Evolutionary conservation across 768 basidiomycete genomes (phyloP).

Genomic region (Lentinula aciculospora): DNA sequence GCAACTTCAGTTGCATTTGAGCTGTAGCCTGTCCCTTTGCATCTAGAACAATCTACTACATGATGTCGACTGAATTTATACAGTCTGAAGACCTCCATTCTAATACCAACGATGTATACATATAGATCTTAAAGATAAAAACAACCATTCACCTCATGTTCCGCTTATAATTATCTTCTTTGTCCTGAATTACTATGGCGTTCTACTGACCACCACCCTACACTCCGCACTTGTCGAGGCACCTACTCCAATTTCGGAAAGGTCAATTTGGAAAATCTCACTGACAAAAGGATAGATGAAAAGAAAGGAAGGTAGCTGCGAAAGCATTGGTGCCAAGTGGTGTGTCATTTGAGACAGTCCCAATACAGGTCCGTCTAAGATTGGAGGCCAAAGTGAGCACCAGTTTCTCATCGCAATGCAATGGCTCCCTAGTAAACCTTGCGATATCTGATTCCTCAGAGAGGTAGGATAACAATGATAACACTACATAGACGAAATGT

Average conservation of each 20-base stretch:
- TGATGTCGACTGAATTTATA: background rate
- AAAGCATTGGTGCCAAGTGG: background rate
- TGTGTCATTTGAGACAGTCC: too few species aligned
- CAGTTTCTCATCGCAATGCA: too few species aligned
- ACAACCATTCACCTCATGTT: background rate
- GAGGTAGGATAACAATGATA: too few species aligned
- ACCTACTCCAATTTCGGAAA: background rate
- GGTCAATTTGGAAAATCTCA: background rate
- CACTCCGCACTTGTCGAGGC: background rate
- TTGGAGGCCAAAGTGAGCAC: too few species aligned
- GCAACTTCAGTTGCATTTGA: too few species aligned
- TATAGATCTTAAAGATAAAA: background rate
- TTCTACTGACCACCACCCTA: background rate
- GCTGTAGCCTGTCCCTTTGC: too few species aligned
- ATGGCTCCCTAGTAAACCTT: too few species aligned
- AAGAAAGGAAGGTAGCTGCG: background rate
- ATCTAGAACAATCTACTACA: background rate
- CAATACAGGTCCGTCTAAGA: too few species aligned
- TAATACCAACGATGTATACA: background rate
- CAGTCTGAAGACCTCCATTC: background rate
- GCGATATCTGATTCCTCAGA: too few species aligned
- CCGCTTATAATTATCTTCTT: too few species aligned
- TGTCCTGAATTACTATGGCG: background rate
- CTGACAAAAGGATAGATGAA: background rate
- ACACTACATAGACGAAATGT: too few species aligned